These are phyloP conservation scores for Chiua virens DNA, from an alignment of 768 basidiomycete species.

Conservation along the genomic window DNA sequence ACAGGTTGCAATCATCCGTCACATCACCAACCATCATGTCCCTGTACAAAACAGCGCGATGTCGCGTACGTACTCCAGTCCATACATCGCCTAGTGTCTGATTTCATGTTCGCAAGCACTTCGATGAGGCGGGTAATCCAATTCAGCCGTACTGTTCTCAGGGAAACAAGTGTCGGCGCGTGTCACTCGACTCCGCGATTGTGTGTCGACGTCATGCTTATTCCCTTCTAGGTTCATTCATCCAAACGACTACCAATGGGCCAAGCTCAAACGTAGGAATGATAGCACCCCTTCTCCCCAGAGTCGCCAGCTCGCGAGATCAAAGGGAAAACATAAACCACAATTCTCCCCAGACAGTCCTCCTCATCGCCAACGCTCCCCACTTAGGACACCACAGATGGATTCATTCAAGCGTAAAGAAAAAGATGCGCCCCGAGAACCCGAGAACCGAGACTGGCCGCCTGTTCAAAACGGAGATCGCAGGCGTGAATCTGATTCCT, in stretches of 20 bases:
- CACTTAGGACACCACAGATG: slow-evolving; percentile 43
- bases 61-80: slow-evolving; percentile 40
- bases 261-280: slow-evolving; percentile 19
- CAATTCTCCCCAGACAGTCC: slow-evolving; percentile 22
- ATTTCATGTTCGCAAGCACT: slow-evolving; percentile 41
- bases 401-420: slow-evolving; percentile 41
- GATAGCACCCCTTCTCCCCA: slow-evolving; percentile 19
- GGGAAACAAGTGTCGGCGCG: slow-evolving; percentile 51
- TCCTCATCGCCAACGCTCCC: slow-evolving; percentile 23
- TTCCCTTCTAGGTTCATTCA: slow-evolving; percentile 44
- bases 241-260: slow-evolving; percentile 48
- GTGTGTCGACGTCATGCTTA: slow-evolving; percentile 5
- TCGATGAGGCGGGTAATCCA: slow-evolving; percentile 42
- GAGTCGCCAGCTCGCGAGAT: slow-evolving; percentile 19
- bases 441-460: slow-evolving; percentile 23
- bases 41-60: slow-evolving; percentile 45
- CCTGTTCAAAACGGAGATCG: slow-evolving; percentile 19
- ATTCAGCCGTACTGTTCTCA: slow-evolving; percentile 46
- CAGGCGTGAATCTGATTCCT: slow-evolving; percentile 24
- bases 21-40: slow-evolving; percentile 23
- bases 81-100: slow-evolving; percentile 10
- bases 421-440: slow-evolving; percentile 21
- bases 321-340: slow-evolving; percentile 22
- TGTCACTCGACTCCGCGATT: slow-evolving; percentile 11
- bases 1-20: slow-evolving; percentile 22